Percentiles rank a stretch among this genome's conserved stretches.
phyloP scores from a whole-genome alignment of 805 yeast genomes.

The Yamadazyma scolyti region DNA sequence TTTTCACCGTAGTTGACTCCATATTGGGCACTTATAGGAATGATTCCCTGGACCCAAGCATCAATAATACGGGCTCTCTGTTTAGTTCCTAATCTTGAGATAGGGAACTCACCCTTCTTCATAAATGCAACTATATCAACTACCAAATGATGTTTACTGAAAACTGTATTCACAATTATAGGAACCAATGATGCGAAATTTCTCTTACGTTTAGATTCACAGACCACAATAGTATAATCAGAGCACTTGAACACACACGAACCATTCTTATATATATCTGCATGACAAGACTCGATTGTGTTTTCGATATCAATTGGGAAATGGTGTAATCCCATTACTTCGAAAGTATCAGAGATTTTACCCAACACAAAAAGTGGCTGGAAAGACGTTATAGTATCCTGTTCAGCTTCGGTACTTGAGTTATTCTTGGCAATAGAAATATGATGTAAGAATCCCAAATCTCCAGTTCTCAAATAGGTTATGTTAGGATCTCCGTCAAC shows the following conservation, averaged over 20 bases:
- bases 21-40: slow-evolving; percentile 39
- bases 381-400: slow-evolving; percentile 37
- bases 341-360: slow-evolving; percentile 80
- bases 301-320: slow-evolving; percentile 80
- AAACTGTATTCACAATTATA: slow-evolving; percentile 69
- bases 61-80: slow-evolving; percentile 70
- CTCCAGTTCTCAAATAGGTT: slow-evolving; percentile 84
- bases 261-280: slow-evolving; percentile 53
- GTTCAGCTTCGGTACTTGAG: slow-evolving; percentile 6
- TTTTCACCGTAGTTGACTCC: slow-evolving; percentile 67
- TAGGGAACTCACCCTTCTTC: slow-evolving; percentile 57
- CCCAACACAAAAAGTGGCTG: slow-evolving; percentile 87
- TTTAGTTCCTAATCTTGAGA: slow-evolving; percentile 68
- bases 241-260: slow-evolving; percentile 78
- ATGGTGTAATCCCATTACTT: slow-evolving; percentile 85
- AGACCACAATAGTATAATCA: slow-evolving; percentile 70
- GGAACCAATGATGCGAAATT: slow-evolving; percentile 76
- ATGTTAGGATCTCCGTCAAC: slow-evolving; percentile 55
- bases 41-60: slow-evolving; percentile 46
- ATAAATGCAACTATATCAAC: slow-evolving; percentile 83
- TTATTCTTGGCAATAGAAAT: slow-evolving; percentile 46
- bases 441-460: slow-evolving; percentile 85
- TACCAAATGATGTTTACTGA: slow-evolving; percentile 77
- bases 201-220: slow-evolving; percentile 54
- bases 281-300: slow-evolving; percentile 45